Evolutionary conservation across 768 basidiomycete species (phyloP).

Genomic region (Terana coerulea): DNA sequence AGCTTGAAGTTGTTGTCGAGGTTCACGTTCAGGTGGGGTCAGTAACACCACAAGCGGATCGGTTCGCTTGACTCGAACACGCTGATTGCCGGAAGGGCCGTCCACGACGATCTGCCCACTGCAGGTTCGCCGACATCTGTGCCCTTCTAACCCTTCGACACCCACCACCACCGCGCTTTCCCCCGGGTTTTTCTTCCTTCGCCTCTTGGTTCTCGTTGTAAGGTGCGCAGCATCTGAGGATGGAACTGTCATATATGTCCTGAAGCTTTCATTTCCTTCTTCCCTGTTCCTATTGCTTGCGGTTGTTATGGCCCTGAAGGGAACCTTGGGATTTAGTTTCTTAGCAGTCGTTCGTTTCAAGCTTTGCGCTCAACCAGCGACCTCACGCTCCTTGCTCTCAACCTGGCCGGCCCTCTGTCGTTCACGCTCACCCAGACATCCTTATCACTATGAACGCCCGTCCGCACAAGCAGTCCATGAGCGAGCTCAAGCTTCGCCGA

Average conservation of each 20-base stretch:
- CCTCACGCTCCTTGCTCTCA: conserved; percentile 2
- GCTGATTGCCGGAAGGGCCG: neutral
- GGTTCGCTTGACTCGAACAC: neutral
- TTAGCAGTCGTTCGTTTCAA: neutral
- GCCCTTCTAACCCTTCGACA: conserved; percentile 4
- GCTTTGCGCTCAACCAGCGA: neutral
- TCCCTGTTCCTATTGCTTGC: too few relatives aligned
- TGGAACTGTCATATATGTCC: too few relatives aligned
- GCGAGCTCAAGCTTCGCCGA: conserved; percentile 77
- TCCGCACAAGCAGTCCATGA: conserved; percentile 62
- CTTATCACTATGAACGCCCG: conserved; percentile 23
- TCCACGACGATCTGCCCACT: neutral
- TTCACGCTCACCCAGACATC: neutral
- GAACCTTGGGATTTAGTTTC: too few relatives aligned
- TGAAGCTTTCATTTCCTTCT: too few relatives aligned
- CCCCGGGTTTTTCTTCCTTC: conserved; percentile 4
- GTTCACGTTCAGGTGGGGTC: too few relatives aligned
- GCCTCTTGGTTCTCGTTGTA: neutral
- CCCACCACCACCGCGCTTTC: conserved; percentile 8
- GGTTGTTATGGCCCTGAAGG: too few relatives aligned
- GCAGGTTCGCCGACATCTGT: neutral
- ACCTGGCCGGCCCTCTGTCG: neutral
- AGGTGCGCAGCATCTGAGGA: neutral
- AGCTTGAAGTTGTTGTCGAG: too few relatives aligned
- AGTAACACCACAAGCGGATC: too few relatives aligned